Evolutionary conservation across 2,329 filamentous ascomycete species (phyloP), one percentile per base, ranked within the genome.

Genomic region (Fusarium newnesense): DNA sequence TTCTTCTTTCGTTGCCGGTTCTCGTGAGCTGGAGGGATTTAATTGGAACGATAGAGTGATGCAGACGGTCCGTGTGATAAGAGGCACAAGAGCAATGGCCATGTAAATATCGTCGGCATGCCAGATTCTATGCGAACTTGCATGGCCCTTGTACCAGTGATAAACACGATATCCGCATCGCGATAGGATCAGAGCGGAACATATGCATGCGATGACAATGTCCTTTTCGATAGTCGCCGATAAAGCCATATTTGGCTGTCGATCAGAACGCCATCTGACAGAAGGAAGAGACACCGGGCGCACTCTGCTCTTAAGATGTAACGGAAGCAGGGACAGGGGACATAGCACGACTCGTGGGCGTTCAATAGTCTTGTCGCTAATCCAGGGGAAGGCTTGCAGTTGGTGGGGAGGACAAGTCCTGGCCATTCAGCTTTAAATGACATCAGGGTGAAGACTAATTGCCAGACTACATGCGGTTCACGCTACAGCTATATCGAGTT

Each of bases 41-140:
- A 77, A 70, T 9, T 50, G n/a, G 53, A 79, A 79, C 28, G 68
- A 75, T 5, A 70, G 1, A 26, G 62, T 34, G 62, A 79, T 74
- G 57, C 74, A 75, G 10, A 64, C 47, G 1, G 77, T 77, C 39
- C 78, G 74, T 11, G 62, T 72, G 19, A 74, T 42, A 52, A 79
- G 76, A 24, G 78, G 78, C 9, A 79, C 19, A 7, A 79, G 71
- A 13, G 78, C 74, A 12, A 79, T 60, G 9, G 75, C 77, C 74
- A 79, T 79, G 67, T 74, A 79, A 26, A 75, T 67, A 40, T 79
- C 78, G 36, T 79, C 78, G 44, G 65, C 60, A 54, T 76, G 78
- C 78, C 77, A 79, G 12, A 60, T 67, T n/a, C 77, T 70, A 58
- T 79, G 77, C 54, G 74, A 79, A 7, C 72, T 67, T 8, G 58